phyloP scores from a whole-genome alignment of 106 monocot species.

The Phalaenopsis equestris region DNA sequence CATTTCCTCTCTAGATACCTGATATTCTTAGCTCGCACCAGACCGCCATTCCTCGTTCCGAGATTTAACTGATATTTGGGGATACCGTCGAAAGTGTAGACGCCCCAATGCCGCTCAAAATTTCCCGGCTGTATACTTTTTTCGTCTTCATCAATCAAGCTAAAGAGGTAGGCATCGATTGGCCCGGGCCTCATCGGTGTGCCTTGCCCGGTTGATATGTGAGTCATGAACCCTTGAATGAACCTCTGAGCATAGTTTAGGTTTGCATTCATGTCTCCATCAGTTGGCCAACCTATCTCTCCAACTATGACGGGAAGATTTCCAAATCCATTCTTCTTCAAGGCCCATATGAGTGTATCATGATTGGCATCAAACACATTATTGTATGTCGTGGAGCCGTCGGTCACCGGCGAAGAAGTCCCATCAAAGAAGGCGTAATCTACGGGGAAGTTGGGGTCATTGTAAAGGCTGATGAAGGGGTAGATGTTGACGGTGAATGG shows the following conservation, averaged over 20 bases:
- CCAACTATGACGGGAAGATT: conserved; percentile 40
- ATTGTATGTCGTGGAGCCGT: conserved; percentile 29
- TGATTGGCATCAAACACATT: conserved; percentile 59
- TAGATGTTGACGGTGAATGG: conserved; percentile 84
- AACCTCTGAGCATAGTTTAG: conserved; percentile 23
- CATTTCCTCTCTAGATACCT: conserved; percentile 51
- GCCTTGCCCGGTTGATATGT: conserved; percentile 21
- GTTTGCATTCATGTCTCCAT: conserved; percentile 36
- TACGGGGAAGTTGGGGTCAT: conserved; percentile 42
- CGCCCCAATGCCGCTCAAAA: conserved; percentile 67
- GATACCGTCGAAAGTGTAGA: conserved; percentile 34
- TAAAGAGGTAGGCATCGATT: conserved; percentile 42
- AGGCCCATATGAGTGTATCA: conserved; percentile 46
- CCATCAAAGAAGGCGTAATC: conserved; percentile 73
- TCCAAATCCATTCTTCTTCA: conserved; percentile 32
- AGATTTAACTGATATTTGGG: conserved; percentile 35
- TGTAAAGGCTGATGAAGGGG: conserved; percentile 69
- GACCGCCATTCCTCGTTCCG: not conserved
- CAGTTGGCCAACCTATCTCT: conserved; percentile 56
- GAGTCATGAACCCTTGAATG: conserved; percentile 26
- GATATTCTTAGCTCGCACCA: conserved; percentile 23
- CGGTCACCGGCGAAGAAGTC: conserved; percentile 24
- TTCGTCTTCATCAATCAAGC: conserved; percentile 57
- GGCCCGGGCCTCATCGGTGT: conserved; percentile 41
- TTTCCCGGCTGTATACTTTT: conserved; percentile 68